Percentiles rank a stretch among this genome's conserved stretches.
These are phyloP conservation scores for Naganishia cerealis DNA, from an alignment of 1,284 basidiomycete genomes.

Conservation along the genomic window DNA sequence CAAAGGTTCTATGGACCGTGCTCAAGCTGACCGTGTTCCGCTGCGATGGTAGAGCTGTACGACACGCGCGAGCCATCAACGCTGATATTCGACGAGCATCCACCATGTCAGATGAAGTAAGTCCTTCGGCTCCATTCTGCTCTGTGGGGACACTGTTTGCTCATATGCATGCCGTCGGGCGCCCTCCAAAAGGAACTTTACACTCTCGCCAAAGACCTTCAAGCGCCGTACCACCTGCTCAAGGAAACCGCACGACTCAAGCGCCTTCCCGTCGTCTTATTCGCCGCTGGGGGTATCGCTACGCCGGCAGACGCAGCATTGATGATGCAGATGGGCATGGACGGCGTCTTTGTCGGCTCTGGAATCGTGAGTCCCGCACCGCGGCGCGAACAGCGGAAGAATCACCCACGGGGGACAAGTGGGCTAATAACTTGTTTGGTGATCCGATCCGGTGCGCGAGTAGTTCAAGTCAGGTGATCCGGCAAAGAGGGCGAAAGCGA, in stretches of 20 bases:
- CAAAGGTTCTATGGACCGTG: not conserved
- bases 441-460: not conserved
- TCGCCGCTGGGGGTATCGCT: conserved; percentile 94
- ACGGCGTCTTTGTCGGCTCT: conserved; percentile 93
- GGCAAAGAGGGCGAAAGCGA: conserved; percentile 89
- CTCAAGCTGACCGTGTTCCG: not conserved
- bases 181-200: conserved; percentile 72
- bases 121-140: not conserved
- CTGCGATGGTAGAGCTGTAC: conserved; percentile 63
- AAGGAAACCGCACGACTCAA: conserved; percentile 95
- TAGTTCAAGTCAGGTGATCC: conserved; percentile 73
- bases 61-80: conserved; percentile 81
- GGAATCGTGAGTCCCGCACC: conserved; percentile 68
- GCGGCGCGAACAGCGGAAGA: too few species aligned
- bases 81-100: conserved; percentile 82
- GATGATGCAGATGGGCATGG: conserved; percentile 99
- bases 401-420: too few species aligned
- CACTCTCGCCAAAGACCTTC: conserved; percentile 83
- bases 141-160: not conserved
- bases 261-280: conserved; percentile 81
- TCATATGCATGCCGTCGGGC: not conserved
- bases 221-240: conserved; percentile 93
- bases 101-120: conserved; percentile 77
- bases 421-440: not conserved
- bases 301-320: conserved; percentile 97